Conservation (phyloP, 768 basidiomycete species). For the Clavulina sp. region DNA sequence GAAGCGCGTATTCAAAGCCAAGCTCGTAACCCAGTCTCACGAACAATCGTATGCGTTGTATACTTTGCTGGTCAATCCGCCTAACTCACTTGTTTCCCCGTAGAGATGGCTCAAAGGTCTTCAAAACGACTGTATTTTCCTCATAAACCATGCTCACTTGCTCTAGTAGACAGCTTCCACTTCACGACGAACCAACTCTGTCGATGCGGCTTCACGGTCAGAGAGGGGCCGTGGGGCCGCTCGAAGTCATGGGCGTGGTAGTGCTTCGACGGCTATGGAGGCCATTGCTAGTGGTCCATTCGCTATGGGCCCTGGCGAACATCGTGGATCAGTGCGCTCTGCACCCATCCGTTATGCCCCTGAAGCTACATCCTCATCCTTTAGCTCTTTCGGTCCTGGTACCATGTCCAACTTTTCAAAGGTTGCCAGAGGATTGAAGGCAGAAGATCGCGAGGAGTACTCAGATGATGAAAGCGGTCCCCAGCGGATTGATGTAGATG, state of each 20-base stretch:
- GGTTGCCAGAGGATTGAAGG: not conserved
- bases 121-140: no score
- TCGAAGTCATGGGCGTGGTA: not conserved
- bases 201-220: not conserved
- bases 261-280: not conserved
- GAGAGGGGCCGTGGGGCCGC: not conserved
- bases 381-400: not conserved
- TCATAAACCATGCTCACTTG: no score
- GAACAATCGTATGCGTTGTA: no score
- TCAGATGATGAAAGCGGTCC: conserved; percentile 80
- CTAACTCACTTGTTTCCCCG: no score
- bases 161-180: no score
- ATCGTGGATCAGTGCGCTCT: not conserved
- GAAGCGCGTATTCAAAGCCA: no score
- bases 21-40: no score
- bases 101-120: no score
- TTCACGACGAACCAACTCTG: no score
- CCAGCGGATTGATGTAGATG: conserved; percentile 71
- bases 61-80: no score
- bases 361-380: not conserved
- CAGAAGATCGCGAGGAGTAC: conserved; percentile 38
- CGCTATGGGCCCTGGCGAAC: conserved; percentile 56
- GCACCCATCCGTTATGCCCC: not conserved
- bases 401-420: not conserved
- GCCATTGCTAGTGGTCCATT: conserved; percentile 82